These are phyloP conservation scores for Blastomyces gilchristii DNA, from an alignment of 2,329 filamentous ascomycete species.

Conservation along the genomic window DNA sequence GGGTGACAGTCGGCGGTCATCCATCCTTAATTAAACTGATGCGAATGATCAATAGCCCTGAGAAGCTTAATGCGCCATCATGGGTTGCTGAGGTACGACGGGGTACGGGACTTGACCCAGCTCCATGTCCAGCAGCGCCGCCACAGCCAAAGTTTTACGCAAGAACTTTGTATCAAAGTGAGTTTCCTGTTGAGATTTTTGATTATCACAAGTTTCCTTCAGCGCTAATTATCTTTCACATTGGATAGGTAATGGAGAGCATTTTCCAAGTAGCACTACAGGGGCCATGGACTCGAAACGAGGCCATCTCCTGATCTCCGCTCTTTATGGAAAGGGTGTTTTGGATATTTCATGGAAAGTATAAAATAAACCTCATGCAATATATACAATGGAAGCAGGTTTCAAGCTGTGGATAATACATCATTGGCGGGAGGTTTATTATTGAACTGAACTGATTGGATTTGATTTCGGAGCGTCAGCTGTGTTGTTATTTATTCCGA, in stretches of 20 bases:
- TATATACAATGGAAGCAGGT: not conserved
- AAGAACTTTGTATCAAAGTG: conserved; percentile 14
- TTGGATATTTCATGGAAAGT: conserved; percentile 14
- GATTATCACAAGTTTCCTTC: not conserved
- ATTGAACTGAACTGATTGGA: not conserved
- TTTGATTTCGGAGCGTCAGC: not conserved
- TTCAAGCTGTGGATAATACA: not conserved
- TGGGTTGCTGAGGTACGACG: conserved; percentile 13
- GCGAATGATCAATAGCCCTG: conserved; percentile 8
- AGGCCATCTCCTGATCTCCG: conserved; percentile 13
- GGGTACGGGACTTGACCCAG: conserved; percentile 13
- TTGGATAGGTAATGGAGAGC: conserved; percentile 13
- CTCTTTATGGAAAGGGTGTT: conserved; percentile 15
- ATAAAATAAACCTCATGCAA: not conserved
- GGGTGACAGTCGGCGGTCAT: conserved; percentile 13
- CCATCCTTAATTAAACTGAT: conserved; percentile 12
- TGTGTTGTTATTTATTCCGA: not conserved
- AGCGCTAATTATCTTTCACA: not conserved
- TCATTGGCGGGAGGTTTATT: not conserved
- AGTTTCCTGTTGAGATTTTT: not conserved
- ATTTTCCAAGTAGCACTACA: conserved; percentile 14
- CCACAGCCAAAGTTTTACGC: conserved; percentile 11
- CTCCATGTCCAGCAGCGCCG: conserved; percentile 14
- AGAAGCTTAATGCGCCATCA: not conserved
- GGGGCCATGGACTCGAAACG: conserved; percentile 15